A percentile compares a stretch with the other conserved stretches of the same genome.
phyloP scores from a whole-genome alignment of 805 yeast species.

The Suhomyces faveliae region DNA sequence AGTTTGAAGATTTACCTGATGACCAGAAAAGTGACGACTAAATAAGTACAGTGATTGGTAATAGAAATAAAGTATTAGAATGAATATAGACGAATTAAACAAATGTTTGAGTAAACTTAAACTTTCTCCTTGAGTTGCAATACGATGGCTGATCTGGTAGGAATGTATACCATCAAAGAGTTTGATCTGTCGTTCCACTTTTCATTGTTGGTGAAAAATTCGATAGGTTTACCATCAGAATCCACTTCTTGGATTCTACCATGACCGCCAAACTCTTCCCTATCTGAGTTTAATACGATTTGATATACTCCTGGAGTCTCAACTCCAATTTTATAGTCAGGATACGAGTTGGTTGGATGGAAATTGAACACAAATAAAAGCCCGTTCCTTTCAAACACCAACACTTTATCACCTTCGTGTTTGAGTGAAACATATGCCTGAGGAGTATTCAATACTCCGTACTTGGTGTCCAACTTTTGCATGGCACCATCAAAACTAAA shows the following conservation, averaged over 20 bases:
- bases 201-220: conserved; percentile 69
- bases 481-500: conserved; percentile 82
- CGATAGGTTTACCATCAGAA: conserved; percentile 36
- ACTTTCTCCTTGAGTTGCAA: conserved; percentile 16
- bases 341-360: conserved; percentile 78
- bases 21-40: neutral
- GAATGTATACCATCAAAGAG: conserved; percentile 75
- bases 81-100: conserved; percentile 2
- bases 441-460: conserved; percentile 66
- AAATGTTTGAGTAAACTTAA: neutral
- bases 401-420: conserved; percentile 83
- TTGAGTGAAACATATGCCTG: conserved; percentile 85
- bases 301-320: conserved; percentile 74
- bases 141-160: conserved; percentile 59
- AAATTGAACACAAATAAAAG: conserved; percentile 85
- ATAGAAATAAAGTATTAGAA: neutral
- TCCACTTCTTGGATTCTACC: conserved; percentile 53
- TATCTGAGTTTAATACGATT: conserved; percentile 75
- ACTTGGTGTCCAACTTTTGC: conserved; percentile 71
- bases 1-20: conserved; percentile 5
- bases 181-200: conserved; percentile 80
- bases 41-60: neutral
- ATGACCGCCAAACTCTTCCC: conserved; percentile 76
- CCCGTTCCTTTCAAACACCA: conserved; percentile 87
- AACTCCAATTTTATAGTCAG: conserved; percentile 90